Evolutionary conservation across 75 land plant genomes (phyloP).

Genomic region (Larix kaempferi): DNA sequence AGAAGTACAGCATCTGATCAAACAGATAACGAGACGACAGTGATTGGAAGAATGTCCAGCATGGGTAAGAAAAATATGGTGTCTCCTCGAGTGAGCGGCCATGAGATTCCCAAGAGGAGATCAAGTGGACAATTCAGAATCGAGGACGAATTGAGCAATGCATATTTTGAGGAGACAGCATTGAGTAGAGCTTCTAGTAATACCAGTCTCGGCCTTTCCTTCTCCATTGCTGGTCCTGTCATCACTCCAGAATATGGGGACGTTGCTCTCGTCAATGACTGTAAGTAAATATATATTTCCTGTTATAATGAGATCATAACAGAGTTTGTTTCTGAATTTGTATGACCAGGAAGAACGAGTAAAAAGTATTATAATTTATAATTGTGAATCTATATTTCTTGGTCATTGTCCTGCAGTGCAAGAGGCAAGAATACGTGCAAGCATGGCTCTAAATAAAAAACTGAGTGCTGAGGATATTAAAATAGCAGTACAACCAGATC

Average conservation of each 20-base stretch:
- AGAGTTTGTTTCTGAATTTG: too few species aligned
- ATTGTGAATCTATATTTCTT: neutral
- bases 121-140: neutral
- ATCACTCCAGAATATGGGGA: neutral
- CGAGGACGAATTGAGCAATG: neutral
- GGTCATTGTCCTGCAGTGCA: neutral
- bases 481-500: neutral
- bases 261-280: slow-evolving; percentile 4
- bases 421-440: slow-evolving; percentile 4
- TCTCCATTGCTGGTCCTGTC: slow-evolving; percentile 10
- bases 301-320: too few species aligned
- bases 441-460: neutral
- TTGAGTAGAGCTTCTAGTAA: neutral
- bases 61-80: too few species aligned
- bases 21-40: too few species aligned
- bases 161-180: neutral
- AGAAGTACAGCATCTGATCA: too few species aligned
- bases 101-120: neutral
- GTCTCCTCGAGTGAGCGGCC: too few species aligned
- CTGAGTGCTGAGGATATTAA: neutral
- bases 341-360: too few species aligned
- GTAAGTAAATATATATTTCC: neutral
- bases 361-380: too few species aligned
- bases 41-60: too few species aligned
- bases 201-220: slow-evolving; percentile 1